Evolutionary conservation across 352 stramenopile genomes (phyloP).

Genomic region (Phytophthora syringae): DNA sequence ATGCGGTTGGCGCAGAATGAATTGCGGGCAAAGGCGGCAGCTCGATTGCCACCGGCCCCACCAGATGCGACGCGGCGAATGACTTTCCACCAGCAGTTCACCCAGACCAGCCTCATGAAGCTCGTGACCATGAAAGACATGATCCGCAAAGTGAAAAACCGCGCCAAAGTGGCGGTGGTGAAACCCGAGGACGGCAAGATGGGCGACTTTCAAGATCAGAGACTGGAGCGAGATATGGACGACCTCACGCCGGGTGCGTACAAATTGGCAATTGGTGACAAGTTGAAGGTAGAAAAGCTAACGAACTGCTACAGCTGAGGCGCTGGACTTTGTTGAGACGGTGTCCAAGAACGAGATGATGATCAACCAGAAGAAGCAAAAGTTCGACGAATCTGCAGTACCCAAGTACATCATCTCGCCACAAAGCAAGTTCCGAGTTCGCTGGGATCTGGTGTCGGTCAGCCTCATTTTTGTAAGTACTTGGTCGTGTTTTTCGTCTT

Average conservation of each 20-base stretch:
- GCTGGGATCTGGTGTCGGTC: slow-evolving; percentile 79
- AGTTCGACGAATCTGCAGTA: slow-evolving; percentile 85
- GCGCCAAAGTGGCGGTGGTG: slow-evolving; percentile 48
- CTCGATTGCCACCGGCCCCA: slow-evolving; percentile 37
- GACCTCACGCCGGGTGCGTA: slow-evolving; percentile 75
- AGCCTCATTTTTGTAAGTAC: slow-evolving; percentile 70
- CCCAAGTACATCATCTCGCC: slow-evolving; percentile 81
- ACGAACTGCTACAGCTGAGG: slow-evolving; percentile 54
- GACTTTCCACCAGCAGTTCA: slow-evolving; percentile 29
- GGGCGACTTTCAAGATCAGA: slow-evolving; percentile 35
- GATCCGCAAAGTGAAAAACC: slow-evolving; percentile 65
- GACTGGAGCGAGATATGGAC: slow-evolving; percentile 72
- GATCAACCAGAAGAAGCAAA: slow-evolving; percentile 88
- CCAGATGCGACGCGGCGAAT: slow-evolving; percentile 13
- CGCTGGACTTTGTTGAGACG: slow-evolving; percentile 78
- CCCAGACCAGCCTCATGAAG: slow-evolving; percentile 56
- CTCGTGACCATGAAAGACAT: slow-evolving; percentile 68
- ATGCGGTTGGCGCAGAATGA: slow-evolving; percentile 86
- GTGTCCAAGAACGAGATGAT: slow-evolving; percentile 83
- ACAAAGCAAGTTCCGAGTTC: slow-evolving; percentile 73
- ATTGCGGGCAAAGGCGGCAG: slow-evolving; percentile 71
- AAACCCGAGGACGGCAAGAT: slow-evolving; percentile 38
- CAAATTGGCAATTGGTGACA: background rate
- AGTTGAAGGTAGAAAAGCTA: background rate
- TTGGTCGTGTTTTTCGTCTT: background rate